Evolutionary conservation across 192 early-diverging fungal species (phyloP), one percentile per base, ranked within the genome.

Genomic region (Globomyces pollinis-pini): DNA sequence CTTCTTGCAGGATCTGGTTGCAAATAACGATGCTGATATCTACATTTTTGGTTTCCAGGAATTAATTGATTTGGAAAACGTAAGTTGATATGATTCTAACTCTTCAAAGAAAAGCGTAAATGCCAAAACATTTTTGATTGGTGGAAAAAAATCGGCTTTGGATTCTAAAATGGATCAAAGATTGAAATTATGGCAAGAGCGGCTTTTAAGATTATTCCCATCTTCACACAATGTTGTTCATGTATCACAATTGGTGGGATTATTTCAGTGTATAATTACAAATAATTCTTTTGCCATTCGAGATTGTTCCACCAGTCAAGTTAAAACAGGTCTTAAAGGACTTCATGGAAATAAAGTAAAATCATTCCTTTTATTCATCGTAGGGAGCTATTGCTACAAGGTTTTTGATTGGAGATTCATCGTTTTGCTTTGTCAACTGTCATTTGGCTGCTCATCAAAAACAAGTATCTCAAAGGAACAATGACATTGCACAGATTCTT

Each of bases 281-380:
- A 79, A 82, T 2, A 77, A 79, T 20, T 28, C 42, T 5, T 36
- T 60, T 38, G 32, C 28, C 7, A 66, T 84, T 39, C 80, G 70
- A 34, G 74, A 85, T 47, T 72, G 83, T 28, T 73, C 83, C 35
- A 85, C 84, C 11, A 75, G 81, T 11, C 79, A 80, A 45, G 87
- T 90, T 29, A 96, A 99, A 76, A 99, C 96, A 1, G 85, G 96
- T 39, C 45, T 94, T 52, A 79, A 76, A 44, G 93, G 91, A 42
- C 86, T 85, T 34, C 88, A 90, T 66, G 94, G 91, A 3, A 95
- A 96, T 71, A 92, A 94, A 85, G 89, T 79, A n/a, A n/a, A n/a
- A n/a, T n/a, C n/a, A 39, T 20, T 66, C 68, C 41, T 58, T 16
- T 32, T 31, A 34, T 54, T 61, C 13, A 42, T 44, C 21, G 29